phyloP scores from a whole-genome alignment of 805 yeast species.

The Pichia scutulata region DNA sequence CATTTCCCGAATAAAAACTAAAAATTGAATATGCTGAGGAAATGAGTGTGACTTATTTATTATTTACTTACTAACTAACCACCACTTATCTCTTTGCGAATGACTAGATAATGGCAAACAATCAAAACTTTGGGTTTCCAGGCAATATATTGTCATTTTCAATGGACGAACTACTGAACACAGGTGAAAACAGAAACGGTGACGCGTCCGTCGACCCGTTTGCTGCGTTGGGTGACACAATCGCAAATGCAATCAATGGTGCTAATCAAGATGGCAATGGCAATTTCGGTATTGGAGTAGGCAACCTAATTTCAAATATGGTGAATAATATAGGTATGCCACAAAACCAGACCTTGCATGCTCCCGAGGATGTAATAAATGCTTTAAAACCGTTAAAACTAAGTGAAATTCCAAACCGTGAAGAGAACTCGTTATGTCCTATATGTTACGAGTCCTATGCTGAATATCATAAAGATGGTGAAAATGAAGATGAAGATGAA shows the following conservation, averaged over 20 bases:
- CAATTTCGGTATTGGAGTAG: not conserved
- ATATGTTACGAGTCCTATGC: conserved; percentile 34
- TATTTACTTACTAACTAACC: no score
- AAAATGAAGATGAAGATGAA: not conserved
- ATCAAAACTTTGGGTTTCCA: not conserved
- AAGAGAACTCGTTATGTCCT: conserved; percentile 29
- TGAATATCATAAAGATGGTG: not conserved
- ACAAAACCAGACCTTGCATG: conserved; percentile 8
- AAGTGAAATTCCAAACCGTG: conserved; percentile 17
- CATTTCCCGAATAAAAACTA: no score
- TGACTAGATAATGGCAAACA: not conserved
- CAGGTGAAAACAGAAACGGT: not conserved
- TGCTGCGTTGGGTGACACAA: conserved; percentile 1
- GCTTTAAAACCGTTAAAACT: conserved; percentile 17
- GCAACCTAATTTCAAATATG: not conserved
- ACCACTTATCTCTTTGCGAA: no score
- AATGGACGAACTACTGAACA: not conserved
- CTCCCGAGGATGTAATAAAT: conserved; percentile 26
- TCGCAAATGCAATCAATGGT: not conserved
- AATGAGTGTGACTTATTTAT: no score
- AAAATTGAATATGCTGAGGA: no score
- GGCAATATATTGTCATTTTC: not conserved
- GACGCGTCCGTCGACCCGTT: not conserved
- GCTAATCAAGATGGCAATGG: not conserved
- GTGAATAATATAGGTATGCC: not conserved